Percentiles rank a stretch among this genome's conserved stretches.
Conservation (phyloP, 148 eudicot species). For the Vaccinium macrocarpon region DNA sequence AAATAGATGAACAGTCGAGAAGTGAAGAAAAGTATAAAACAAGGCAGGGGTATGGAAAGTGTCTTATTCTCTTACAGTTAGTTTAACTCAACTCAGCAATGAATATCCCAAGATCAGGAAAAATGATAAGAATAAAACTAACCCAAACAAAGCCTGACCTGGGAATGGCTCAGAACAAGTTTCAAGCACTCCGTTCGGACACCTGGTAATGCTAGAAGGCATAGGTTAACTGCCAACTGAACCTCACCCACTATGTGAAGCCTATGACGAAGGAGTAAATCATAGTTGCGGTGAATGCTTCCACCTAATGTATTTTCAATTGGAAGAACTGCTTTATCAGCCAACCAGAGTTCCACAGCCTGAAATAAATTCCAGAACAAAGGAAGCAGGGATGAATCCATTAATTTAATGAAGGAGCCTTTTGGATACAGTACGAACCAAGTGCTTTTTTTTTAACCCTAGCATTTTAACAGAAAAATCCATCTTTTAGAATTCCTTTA, state of each 20-base stretch:
- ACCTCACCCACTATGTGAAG: constrained; percentile 61
- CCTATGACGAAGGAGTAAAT: constrained; percentile 49
- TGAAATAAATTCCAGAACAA: constrained; percentile 10
- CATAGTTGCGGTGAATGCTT: constrained; percentile 59
- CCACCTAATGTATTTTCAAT: constrained; percentile 58
- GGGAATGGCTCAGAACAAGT: constrained; percentile 55
- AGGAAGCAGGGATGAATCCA: neutral
- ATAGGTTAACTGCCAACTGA: constrained; percentile 50
- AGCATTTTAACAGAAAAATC: neutral
- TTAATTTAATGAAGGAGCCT: neutral
- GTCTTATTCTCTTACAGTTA: neutral
- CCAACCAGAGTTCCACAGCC: constrained; percentile 60
- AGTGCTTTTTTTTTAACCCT: neutral
- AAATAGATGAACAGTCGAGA: constrained; percentile 6
- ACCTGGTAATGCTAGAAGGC: constrained; percentile 52
- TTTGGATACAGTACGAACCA: neutral
- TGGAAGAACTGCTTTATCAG: constrained; percentile 57
- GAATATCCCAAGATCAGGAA: neutral
- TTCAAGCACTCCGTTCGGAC: constrained; percentile 35
- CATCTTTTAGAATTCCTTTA: neutral
- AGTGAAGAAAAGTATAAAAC: neutral
- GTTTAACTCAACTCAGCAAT: neutral
- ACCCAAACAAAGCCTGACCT: constrained; percentile 27
- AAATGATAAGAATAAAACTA: neutral
- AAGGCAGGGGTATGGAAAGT: neutral